These are phyloP conservation scores for Vitis rotundifolia DNA, from an alignment of 164 flowering plant species.

Conservation along the genomic window DNA sequence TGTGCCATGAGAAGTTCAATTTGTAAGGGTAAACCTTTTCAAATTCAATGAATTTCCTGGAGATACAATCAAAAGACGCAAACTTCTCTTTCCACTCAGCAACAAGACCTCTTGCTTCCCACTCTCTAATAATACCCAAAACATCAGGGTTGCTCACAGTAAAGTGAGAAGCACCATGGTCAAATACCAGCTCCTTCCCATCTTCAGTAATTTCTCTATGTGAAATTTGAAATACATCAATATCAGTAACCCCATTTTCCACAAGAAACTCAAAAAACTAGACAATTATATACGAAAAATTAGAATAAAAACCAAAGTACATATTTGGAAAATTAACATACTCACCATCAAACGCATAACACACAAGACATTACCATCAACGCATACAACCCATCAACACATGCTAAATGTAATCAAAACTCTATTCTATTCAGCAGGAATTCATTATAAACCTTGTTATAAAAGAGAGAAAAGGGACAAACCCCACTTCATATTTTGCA, in stretches of 20 bases:
- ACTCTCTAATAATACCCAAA: slow-evolving; percentile 44
- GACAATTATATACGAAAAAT: neutral
- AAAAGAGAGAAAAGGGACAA: too few species aligned
- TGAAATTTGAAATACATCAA: neutral
- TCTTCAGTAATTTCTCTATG: slow-evolving; percentile 67
- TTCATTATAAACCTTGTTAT: too few species aligned
- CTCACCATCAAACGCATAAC: too few species aligned
- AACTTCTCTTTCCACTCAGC: slow-evolving; percentile 75
- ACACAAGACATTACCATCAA: too few species aligned
- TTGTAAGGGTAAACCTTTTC: slow-evolving; percentile 40
- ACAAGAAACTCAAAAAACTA: neutral
- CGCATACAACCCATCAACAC: too few species aligned
- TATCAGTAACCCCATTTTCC: neutral
- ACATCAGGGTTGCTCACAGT: slow-evolving; percentile 39
- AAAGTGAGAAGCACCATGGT: slow-evolving; percentile 85
- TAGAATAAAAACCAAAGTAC: neutral
- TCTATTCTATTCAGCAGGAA: too few species aligned
- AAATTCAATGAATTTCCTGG: slow-evolving; percentile 37
- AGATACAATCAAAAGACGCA: slow-evolving; percentile 50
- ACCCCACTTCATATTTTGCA: neutral
- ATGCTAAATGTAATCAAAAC: too few species aligned
- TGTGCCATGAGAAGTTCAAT: neutral
- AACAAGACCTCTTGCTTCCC: slow-evolving; percentile 75
- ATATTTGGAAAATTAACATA: too few species aligned
- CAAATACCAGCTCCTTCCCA: slow-evolving; percentile 73